Conservation (phyloP, 176 grass and related monocot species). For the Oryza meyeriana region DNA sequence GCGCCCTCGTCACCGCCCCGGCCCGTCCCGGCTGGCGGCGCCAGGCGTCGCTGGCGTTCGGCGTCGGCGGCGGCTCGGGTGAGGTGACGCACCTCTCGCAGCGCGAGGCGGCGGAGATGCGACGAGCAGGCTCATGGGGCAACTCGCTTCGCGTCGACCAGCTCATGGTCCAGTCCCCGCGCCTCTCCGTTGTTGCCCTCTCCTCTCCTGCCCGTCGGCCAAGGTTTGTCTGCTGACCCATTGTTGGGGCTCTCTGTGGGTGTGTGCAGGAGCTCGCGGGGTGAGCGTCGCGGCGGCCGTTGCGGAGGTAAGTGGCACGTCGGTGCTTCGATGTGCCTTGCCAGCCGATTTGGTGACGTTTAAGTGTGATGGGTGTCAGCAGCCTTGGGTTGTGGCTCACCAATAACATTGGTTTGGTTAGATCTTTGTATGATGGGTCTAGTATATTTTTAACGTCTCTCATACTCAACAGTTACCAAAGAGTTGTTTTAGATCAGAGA, state of each 20-base stretch:
- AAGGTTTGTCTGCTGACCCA: neutral
- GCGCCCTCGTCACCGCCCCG: neutral
- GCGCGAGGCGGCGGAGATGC: conserved; percentile 64
- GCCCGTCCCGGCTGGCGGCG: neutral
- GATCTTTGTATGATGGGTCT: too few relatives aligned
- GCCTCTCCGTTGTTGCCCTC: neutral
- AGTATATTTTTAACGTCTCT: too few relatives aligned
- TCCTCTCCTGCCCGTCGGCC: neutral
- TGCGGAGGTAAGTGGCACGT: conserved; percentile 51
- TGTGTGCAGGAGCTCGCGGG: conserved; percentile 77
- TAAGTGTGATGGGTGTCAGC: neutral
- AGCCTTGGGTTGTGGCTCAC: neutral
- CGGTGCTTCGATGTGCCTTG: neutral
- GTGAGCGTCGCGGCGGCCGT: conserved; percentile 69
- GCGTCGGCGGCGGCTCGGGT: conserved; percentile 1
- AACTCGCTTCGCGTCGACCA: conserved; percentile 79
- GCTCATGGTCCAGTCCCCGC: conserved; percentile 61
- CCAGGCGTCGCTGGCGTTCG: conserved; percentile 28
- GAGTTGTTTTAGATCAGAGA: too few relatives aligned
- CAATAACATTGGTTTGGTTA: neutral
- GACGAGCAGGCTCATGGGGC: conserved; percentile 87
- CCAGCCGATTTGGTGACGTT: neutral
- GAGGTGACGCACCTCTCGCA: conserved; percentile 70
- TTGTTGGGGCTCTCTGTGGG: neutral
- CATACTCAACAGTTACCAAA: too few relatives aligned